Evolutionary conservation across 2,329 filamentous ascomycete genomes (phyloP).

Genomic region (Fusarium tuaranense): DNA sequence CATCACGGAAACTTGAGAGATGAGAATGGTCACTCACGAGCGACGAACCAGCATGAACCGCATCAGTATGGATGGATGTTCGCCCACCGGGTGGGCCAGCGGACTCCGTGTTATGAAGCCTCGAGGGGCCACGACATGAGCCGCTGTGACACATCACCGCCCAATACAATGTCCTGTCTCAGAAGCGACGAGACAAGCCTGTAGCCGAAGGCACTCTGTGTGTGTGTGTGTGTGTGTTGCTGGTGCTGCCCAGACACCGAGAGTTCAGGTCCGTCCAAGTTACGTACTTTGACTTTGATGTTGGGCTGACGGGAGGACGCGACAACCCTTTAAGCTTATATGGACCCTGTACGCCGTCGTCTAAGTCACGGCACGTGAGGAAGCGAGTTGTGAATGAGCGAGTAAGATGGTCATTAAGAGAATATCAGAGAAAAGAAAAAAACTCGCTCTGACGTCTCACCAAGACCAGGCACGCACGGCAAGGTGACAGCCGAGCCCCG

Average conservation of each 20-base stretch:
- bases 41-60: conserved; percentile 4
- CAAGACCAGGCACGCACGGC: conserved; percentile 1
- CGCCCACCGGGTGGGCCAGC: neutral
- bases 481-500: conserved; percentile 9
- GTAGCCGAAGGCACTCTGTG: conserved; percentile 30
- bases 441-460: conserved; percentile 19
- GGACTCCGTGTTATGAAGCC: conserved; percentile 24
- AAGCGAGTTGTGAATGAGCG: conserved; percentile 12
- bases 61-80: neutral
- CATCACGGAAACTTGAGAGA: conserved; percentile 9
- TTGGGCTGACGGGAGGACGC: conserved; percentile 17
- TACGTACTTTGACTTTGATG: conserved; percentile 26
- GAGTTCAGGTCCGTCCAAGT: conserved; percentile 4
- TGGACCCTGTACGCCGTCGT: conserved; percentile 30
- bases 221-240: conserved; percentile 5
- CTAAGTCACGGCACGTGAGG: conserved; percentile 13
- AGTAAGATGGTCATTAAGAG: neutral
- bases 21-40: neutral
- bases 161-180: conserved; percentile 33
- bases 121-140: conserved; percentile 30
- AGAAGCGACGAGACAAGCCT: conserved; percentile 25
- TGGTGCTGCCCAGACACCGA: conserved; percentile 10
- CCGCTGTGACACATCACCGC: conserved; percentile 29
- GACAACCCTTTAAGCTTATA: conserved; percentile 44
- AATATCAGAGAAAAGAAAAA: neutral